These are phyloP conservation scores for Kwoniella sp. DNA, from an alignment of 768 basidiomycete genomes.

Conservation along the genomic window DNA sequence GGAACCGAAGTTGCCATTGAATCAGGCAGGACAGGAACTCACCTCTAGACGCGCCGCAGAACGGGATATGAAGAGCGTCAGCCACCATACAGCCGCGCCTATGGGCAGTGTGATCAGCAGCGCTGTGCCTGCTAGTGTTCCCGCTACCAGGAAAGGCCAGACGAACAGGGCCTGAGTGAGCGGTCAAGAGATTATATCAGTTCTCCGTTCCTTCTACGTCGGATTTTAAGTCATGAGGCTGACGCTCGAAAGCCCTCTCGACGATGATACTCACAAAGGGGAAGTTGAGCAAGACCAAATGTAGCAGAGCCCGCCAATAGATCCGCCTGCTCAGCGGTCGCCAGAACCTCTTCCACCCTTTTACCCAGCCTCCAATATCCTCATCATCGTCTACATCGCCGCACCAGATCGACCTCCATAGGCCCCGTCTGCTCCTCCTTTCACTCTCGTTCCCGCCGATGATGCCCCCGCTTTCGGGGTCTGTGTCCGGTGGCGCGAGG, in stretches of 20 bases:
- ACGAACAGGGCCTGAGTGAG: conserved; percentile 45
- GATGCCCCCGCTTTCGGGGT: background rate
- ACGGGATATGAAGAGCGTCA: conserved; percentile 52
- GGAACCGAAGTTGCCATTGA: too few species aligned
- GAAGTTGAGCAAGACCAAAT: conserved; percentile 52
- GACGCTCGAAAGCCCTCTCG: too few species aligned
- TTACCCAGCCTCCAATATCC: conserved; percentile 24
- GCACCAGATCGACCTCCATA: conserved; percentile 38
- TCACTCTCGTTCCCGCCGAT: background rate
- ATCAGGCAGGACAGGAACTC: too few species aligned
- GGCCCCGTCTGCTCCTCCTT: conserved; percentile 21
- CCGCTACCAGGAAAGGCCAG: conserved; percentile 53
- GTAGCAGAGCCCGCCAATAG: conserved; percentile 50
- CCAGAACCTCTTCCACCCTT: conserved; percentile 46
- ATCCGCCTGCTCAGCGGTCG: conserved; percentile 32
- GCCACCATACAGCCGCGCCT: conserved; percentile 54
- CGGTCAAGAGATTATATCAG: too few species aligned
- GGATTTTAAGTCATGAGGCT: too few species aligned
- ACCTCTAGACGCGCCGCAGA: conserved; percentile 54
- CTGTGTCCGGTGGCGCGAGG: background rate
- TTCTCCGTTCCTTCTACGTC: background rate
- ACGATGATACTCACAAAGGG: conserved; percentile 53
- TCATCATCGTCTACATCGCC: conserved; percentile 40
- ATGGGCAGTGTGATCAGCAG: conserved; percentile 54
- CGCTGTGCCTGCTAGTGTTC: conserved; percentile 54